Evolutionary conservation across 257 asterid species (phyloP).

Genomic region (Plantago major): DNA sequence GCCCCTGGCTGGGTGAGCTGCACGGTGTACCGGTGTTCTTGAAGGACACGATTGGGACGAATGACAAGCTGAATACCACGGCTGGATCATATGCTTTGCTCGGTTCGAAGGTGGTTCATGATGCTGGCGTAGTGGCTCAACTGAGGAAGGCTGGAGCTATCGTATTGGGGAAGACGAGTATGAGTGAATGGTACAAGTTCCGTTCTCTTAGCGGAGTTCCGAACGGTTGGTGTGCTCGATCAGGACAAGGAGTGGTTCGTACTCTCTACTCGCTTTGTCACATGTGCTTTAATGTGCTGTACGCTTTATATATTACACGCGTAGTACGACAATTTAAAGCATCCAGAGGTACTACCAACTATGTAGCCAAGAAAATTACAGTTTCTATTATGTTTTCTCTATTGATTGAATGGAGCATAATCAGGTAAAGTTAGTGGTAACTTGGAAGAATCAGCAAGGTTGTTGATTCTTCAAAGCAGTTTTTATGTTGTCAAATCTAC

Average conservation of each 20-base stretch:
- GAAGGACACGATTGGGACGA: constrained; percentile 57
- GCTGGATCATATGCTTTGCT: constrained; percentile 70
- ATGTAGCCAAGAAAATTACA: too few species aligned
- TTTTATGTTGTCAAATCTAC: too few species aligned
- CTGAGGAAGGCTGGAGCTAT: constrained; percentile 59
- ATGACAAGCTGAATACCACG: constrained; percentile 54
- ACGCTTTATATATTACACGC: too few species aligned
- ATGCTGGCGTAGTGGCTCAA: constrained; percentile 60
- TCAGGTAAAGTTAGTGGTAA: too few species aligned
- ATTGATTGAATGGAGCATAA: too few species aligned
- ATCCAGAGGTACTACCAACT: too few species aligned
- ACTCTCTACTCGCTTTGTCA: neutral
- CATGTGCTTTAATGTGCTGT: too few species aligned
- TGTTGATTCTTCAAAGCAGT: too few species aligned
- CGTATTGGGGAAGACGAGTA: constrained; percentile 59
- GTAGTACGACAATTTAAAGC: too few species aligned
- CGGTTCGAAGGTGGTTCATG: constrained; percentile 50
- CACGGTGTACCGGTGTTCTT: constrained; percentile 72
- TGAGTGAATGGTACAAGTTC: constrained; percentile 58
- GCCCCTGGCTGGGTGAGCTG: too few species aligned
- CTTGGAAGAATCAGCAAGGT: too few species aligned
- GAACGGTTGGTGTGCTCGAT: constrained; percentile 70
- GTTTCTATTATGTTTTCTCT: too few species aligned
- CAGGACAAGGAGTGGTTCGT: constrained; percentile 57
- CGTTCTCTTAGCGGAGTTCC: constrained; percentile 39